These are phyloP conservation scores for Planoprotostelium fungivorum DNA, from an alignment of 78 protist species.

Conservation along the genomic window DNA sequence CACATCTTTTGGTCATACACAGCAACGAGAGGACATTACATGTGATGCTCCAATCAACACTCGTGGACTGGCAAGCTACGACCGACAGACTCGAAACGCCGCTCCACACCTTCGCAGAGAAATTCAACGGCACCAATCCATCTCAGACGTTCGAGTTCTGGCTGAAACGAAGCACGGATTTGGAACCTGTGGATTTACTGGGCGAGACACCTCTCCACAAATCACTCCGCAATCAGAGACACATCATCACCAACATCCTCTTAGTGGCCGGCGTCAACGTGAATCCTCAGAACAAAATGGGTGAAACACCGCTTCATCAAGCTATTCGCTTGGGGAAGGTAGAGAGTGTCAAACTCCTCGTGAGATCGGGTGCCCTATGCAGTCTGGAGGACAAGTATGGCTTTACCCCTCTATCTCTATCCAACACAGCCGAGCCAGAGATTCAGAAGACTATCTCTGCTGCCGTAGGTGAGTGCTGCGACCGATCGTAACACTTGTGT, in stretches of 20 bases:
- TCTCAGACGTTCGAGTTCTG: neutral
- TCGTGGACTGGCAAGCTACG: neutral
- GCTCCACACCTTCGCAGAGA: neutral
- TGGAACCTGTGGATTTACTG: neutral
- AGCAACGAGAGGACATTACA: neutral
- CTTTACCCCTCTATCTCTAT: neutral
- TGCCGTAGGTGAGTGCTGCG: slow-evolving; percentile 61
- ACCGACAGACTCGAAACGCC: neutral
- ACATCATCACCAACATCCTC: slow-evolving; percentile 15
- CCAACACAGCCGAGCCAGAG: slow-evolving; percentile 31
- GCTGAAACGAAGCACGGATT: neutral
- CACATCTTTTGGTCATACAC: neutral
- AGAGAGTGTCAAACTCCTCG: neutral
- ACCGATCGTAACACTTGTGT: neutral
- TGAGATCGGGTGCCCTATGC: no score
- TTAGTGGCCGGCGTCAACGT: slow-evolving; percentile 50
- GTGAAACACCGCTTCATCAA: slow-evolving; percentile 61
- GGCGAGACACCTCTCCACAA: neutral
- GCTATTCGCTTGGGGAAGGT: slow-evolving; percentile 16
- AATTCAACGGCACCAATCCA: neutral
- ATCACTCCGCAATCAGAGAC: neutral
- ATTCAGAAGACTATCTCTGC: slow-evolving; percentile 42
- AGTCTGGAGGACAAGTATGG: neutral
- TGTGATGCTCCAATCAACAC: neutral
- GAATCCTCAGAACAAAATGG: slow-evolving; percentile 43